Conservation (phyloP, 306 rosid genomes). For the Castanea sativa region DNA sequence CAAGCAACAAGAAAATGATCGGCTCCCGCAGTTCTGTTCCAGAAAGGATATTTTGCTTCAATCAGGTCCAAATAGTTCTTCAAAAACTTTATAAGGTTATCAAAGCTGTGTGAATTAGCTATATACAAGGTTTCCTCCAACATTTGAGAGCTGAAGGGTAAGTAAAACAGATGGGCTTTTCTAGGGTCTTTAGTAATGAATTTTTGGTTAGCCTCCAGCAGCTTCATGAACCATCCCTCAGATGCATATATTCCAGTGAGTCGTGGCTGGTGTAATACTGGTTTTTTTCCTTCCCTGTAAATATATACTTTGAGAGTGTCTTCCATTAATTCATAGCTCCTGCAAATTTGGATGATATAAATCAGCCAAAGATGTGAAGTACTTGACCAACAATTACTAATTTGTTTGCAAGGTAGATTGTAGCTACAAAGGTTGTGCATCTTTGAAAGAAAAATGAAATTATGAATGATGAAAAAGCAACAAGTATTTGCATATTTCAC, state of each 20-base stretch:
- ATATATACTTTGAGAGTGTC: conserved; percentile 69
- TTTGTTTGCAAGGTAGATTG: neutral
- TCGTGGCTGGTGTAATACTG: conserved; percentile 73
- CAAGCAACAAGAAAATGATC: conserved; percentile 97
- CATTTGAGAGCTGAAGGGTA: conserved; percentile 89
- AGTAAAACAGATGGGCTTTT: conserved; percentile 86
- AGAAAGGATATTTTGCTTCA: conserved; percentile 66
- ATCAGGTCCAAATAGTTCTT: conserved; percentile 53
- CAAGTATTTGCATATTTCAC: neutral
- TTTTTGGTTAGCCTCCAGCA: conserved; percentile 61
- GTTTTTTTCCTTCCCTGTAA: conserved; percentile 76
- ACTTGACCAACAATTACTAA: conserved; percentile 13
- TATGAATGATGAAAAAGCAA: neutral
- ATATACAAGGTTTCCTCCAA: conserved; percentile 69
- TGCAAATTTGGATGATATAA: conserved; percentile 26
- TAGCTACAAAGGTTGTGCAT: neutral
- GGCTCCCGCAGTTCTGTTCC: conserved; percentile 88
- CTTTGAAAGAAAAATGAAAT: neutral
- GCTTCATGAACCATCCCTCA: conserved; percentile 97
- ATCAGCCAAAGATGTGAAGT: conserved; percentile 8
- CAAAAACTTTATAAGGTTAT: conserved; percentile 64
- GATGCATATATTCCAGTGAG: conserved; percentile 90
- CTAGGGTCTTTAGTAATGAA: conserved; percentile 60
- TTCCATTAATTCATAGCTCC: conserved; percentile 97
- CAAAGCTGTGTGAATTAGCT: conserved; percentile 61